phyloP scores from a whole-genome alignment of 768 basidiomycete genomes.

The Kwoniella sp. region DNA sequence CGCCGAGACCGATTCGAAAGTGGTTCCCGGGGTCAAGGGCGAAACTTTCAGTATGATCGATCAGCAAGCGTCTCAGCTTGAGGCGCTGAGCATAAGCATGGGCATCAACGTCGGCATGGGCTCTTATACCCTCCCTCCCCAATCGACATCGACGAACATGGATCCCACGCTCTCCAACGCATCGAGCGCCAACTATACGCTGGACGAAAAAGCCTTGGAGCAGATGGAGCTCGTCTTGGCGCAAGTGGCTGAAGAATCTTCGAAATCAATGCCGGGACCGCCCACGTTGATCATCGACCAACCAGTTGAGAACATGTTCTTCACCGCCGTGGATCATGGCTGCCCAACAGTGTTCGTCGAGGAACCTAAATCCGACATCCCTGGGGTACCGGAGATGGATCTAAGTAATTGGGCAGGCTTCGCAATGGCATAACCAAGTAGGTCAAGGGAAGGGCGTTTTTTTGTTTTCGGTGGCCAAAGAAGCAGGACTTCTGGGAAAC shows the following conservation, averaged over 20 bases:
- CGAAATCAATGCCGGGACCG: neutral
- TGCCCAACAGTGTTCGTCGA: constrained; percentile 6
- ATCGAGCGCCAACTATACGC: constrained; percentile 1
- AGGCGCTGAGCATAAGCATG: neutral
- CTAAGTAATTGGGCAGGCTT: constrained; percentile 18
- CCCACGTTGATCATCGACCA: constrained; percentile 14
- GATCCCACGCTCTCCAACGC: neutral
- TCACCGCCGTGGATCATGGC: neutral
- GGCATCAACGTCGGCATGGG: neutral
- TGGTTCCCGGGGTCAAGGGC: neutral
- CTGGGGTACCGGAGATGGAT: neutral
- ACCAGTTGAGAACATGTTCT: constrained; percentile 8
- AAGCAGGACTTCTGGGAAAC: neutral
- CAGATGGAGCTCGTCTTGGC: constrained; percentile 17
- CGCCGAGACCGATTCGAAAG: neutral
- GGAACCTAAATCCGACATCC: constrained; percentile 13
- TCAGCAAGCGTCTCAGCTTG: neutral
- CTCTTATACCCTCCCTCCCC: neutral
- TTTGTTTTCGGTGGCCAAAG: neutral
- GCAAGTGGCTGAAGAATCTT: neutral
- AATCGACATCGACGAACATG: neutral
- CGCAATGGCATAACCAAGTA: constrained; percentile 3
- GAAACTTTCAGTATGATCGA: neutral
- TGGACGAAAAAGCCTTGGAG: constrained; percentile 8
- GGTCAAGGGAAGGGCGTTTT: no score